Base-by-base conservation (phyloP, 1,284 basidiomycete genomes). In the Ceratobasidium sp. region DNA sequence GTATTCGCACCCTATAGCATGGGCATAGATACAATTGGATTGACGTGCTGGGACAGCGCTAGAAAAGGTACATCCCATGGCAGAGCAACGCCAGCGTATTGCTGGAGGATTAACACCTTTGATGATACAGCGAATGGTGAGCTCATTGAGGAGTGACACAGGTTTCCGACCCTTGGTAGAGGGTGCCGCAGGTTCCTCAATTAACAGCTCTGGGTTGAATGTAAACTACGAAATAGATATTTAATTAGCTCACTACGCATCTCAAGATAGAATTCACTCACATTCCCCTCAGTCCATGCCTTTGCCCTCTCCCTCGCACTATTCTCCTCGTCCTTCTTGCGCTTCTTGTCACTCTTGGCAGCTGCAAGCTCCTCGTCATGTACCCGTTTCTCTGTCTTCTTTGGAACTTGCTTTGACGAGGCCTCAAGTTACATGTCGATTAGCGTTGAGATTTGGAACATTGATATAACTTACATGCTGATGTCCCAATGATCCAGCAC, bases 41-140 rank as follows among this genome's bases (percentile, higher is more conserved):
- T 23, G 21, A 36, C 58, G 40, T 23, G 33, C 33, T 33, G 58
- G 58, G 9, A 14, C 38, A 5, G 36, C 58, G 18, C 8, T 4
- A 4, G 36, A 42, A 6, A 12, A 28, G 2, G n/a, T 16, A 44
- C 58, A 60, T 14, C 58, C 58, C 7, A 2, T 7, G 9, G 6
- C 58, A 4, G 23, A 60, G 58, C 38, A 60, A n/a, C 58, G 40
- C 58, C 38, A 60, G 40, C 58, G 40, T 6, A n/a, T 12, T 23
- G 16, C 25, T 8, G 11, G 21, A 0, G 58, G 58, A 16, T 60
- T 18, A 6, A n/a, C 12, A 3, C n/a, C 18, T 25, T 25, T 44
- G 3, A 44, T n/a, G 2, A n/a, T 5, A 16, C 58, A 60, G 7
- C 2, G 40, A 18, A 28, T 60, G 4, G 23, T 28, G n/a, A 60